These are phyloP conservation scores for Hericium coralloides DNA, from an alignment of 768 basidiomycete genomes.

Conservation along the genomic window DNA sequence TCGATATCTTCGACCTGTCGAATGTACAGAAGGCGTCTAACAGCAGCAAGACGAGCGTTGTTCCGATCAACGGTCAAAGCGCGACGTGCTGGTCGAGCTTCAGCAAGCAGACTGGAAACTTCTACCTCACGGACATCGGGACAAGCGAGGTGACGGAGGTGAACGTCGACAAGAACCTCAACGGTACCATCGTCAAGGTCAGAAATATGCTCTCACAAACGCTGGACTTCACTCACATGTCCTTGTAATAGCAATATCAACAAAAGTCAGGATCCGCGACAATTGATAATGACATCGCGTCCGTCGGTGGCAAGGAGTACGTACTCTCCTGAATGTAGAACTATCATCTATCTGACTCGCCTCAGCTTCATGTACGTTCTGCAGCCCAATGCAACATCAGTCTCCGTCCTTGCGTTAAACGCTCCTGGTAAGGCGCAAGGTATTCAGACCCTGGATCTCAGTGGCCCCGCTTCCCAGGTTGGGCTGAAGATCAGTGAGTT, in stretches of 20 bases:
- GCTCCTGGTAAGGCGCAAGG: slow-evolving; percentile 27
- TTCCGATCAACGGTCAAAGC: slow-evolving; percentile 19
- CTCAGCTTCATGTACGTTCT: slow-evolving; percentile 34
- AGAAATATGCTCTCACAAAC: not conserved
- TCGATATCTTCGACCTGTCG: slow-evolving; percentile 21
- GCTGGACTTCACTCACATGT: not conserved
- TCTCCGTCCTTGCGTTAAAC: slow-evolving; percentile 31
- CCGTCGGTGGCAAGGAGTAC: slow-evolving; percentile 22
- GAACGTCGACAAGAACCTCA: slow-evolving; percentile 35
- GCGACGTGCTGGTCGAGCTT: slow-evolving; percentile 24
- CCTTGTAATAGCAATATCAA: slow-evolving; percentile 14
- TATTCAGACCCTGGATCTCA: slow-evolving; percentile 25
- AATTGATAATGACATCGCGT: slow-evolving; percentile 23
- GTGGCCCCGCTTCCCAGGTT: slow-evolving; percentile 23
- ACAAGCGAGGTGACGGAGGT: slow-evolving; percentile 32
- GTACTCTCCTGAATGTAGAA: not conserved
- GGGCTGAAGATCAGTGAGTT: slow-evolving; percentile 28
- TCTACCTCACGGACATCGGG: slow-evolving; percentile 23
- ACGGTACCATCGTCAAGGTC: slow-evolving; percentile 36
- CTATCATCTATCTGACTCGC: not conserved
- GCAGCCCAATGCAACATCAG: slow-evolving; percentile 27
- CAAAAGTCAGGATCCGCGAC: slow-evolving; percentile 13
- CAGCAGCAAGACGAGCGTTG: slow-evolving; percentile 16
- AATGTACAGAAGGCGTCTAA: slow-evolving; percentile 16
- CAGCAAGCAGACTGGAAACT: slow-evolving; percentile 23